phyloP scores from a whole-genome alignment of 2,329 filamentous ascomycete genomes.

The Raffaelea albimanens region DNA sequence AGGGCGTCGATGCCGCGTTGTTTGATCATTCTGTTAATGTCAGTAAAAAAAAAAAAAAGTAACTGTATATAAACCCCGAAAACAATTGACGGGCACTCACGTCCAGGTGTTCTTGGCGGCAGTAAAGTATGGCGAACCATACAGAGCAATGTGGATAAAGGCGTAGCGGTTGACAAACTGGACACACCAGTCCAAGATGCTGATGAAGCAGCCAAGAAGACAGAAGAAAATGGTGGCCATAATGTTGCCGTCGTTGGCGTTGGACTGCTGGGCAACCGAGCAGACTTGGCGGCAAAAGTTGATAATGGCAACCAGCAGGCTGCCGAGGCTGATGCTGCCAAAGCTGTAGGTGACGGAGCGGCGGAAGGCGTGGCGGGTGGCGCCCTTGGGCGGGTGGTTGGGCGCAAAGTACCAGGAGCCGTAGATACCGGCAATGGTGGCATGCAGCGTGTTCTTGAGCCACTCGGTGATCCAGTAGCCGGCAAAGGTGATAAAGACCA shows the following conservation, averaged over 20 bases:
- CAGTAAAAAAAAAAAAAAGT: neutral
- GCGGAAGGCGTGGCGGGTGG: constrained; percentile 74
- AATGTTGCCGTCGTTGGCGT: constrained; percentile 59
- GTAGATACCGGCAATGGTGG: constrained; percentile 78
- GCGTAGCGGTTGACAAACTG: constrained; percentile 88
- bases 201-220: constrained; percentile 65
- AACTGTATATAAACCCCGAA: neutral
- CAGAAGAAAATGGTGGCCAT: constrained; percentile 60
- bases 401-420: constrained; percentile 86
- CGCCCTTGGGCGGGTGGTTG: constrained; percentile 60
- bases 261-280: constrained; percentile 62
- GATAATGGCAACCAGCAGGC: constrained; percentile 76
- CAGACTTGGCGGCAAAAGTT: constrained; percentile 75
- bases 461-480: constrained; percentile 93
- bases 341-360: constrained; percentile 85
- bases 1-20: constrained; percentile 85
- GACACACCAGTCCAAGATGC: constrained; percentile 73
- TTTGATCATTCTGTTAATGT: constrained; percentile 61
- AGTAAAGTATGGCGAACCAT: constrained; percentile 78
- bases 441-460: constrained; percentile 89
- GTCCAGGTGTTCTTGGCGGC: constrained; percentile 85
- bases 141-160: constrained; percentile 86
- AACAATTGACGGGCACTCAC: constrained; percentile 22
- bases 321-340: constrained; percentile 81
- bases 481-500: constrained; percentile 83